A percentile compares a stretch with the other conserved stretches of the same genome.
These are phyloP conservation scores for Persicaria tinctoria DNA, from an alignment of 148 eudicot species.

Conservation along the genomic window DNA sequence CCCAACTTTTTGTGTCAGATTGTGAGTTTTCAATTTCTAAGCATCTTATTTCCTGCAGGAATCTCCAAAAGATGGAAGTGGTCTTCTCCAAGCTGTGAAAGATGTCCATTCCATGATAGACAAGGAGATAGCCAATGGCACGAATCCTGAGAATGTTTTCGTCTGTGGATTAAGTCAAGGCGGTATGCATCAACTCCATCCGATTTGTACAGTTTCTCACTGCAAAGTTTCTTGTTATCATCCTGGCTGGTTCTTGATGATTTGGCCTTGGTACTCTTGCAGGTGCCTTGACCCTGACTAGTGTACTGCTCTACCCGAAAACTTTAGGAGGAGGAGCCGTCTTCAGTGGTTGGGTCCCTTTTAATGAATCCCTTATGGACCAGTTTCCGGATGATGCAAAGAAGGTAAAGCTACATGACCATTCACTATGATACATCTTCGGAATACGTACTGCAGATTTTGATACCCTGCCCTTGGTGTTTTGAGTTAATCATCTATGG, in stretches of 20 bases:
- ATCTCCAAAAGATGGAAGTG: constrained; percentile 72
- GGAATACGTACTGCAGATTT: too few species aligned
- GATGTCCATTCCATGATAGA: constrained; percentile 79
- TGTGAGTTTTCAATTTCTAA: neutral
- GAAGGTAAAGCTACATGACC: constrained; percentile 39
- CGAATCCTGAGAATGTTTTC: constrained; percentile 72
- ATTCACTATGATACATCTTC: neutral
- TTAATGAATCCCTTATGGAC: constrained; percentile 55
- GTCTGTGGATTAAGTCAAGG: constrained; percentile 99
- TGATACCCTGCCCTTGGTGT: neutral
- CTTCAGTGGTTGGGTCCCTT: constrained; percentile 99
- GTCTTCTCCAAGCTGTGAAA: constrained; percentile 70
- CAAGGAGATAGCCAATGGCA: constrained; percentile 76
- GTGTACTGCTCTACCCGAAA: constrained; percentile 83
- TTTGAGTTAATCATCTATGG: too few species aligned
- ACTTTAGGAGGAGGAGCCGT: constrained; percentile 93
- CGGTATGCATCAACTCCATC: constrained; percentile 39
- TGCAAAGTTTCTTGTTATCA: neutral
- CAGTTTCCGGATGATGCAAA: constrained; percentile 65
- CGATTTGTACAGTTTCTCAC: neutral
- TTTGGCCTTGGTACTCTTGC: constrained; percentile 10
- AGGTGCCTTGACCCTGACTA: constrained; percentile 97
- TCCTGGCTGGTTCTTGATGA: neutral
- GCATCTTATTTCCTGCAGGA: constrained; percentile 29
- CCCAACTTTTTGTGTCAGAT: too few species aligned